Evolutionary conservation across 2,329 filamentous ascomycete species (phyloP), one percentile per base, ranked within the genome.

Genomic region (Gremmenia infestans): DNA sequence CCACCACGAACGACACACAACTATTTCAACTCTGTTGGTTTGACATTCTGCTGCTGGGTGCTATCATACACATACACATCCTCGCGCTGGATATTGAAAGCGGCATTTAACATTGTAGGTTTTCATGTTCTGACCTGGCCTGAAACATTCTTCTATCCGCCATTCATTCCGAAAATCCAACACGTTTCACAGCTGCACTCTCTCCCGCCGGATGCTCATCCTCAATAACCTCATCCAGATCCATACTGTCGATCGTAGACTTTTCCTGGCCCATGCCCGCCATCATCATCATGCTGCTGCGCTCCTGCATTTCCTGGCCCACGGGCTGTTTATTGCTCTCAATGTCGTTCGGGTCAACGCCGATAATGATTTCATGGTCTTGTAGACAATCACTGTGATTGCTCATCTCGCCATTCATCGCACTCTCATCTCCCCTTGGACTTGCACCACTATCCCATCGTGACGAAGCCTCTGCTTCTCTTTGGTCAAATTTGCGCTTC

Each of bases 251-350:
- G 42, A 65, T 56, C n/a, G 59, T 60, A 28, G 25, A 54, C 46
- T 25, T 48, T 39, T 25, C 39, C 42, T 45, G 42, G 56, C 39
- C 23, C 54, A 40, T 28, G 54, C 55, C 48, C 5, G 57, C 51
- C 23, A 65, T 42, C 57, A 67, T 61, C 14, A 57, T 51, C 55
- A 64, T 62, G 8, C 59, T 57, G 48, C 60, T 55, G 15, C 60
- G 57, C 45, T 70, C 67, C 51, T 68, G 61, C 67, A 70, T 70
- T 52, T 70, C 67, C 28, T 61, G 61, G 1, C 48, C 47, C 8
- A n/a, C 19, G 43, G 25, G 50, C 36, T 9, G 14, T 14, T 39
- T 36, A 45, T 53, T 50, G 2, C 55, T 54, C 12, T 22, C 23
- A 4, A 60, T 42, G 28, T 57, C 15, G 17, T 50, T 51, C 14